These are phyloP conservation scores for Scenedesmus sp. DNA, from an alignment of 163 green algal species.

Conservation along the genomic window DNA sequence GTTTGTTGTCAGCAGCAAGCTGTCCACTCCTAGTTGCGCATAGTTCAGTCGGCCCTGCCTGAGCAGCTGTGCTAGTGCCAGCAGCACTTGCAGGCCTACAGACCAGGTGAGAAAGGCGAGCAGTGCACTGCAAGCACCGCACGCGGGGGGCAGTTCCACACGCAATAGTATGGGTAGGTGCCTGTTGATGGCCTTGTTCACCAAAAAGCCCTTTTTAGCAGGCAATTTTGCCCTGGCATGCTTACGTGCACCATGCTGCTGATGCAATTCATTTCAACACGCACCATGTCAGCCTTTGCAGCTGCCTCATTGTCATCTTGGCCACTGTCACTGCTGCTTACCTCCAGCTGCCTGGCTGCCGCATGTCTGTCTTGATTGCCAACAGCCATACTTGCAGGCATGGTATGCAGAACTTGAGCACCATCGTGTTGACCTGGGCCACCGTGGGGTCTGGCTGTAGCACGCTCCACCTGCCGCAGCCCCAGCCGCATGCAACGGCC, in stretches of 20 bases:
- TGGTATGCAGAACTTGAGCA: conserved; percentile 62
- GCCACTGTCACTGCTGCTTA: not conserved
- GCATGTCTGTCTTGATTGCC: conserved; percentile 67
- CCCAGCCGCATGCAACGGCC: conserved; percentile 42
- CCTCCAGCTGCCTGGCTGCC: conserved; percentile 58
- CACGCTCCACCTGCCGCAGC: conserved; percentile 21
- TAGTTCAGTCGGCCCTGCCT: not conserved
- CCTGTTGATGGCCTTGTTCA: too few relatives aligned
- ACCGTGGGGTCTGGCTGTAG: conserved; percentile 45
- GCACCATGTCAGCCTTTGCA: conserved; percentile 15
- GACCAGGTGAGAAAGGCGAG: conserved; percentile 47
- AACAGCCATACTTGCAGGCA: conserved; percentile 67
- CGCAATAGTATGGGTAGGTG: not conserved
- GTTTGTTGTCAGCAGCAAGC: conserved; percentile 62
- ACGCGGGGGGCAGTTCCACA: not conserved
- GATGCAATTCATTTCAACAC: not conserved
- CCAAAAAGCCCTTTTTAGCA: too few relatives aligned
- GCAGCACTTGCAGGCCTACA: conserved; percentile 18
- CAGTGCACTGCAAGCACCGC: not conserved
- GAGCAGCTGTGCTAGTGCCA: conserved; percentile 21
- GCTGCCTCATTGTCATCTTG: not conserved
- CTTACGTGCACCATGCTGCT: not conserved
- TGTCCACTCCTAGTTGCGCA: conserved; percentile 52
- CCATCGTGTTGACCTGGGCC: conserved; percentile 57
- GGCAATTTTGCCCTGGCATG: too few relatives aligned